These are phyloP conservation scores for Heterobasidion annosum DNA, from an alignment of 1,284 basidiomycete genomes.

Conservation along the genomic window DNA sequence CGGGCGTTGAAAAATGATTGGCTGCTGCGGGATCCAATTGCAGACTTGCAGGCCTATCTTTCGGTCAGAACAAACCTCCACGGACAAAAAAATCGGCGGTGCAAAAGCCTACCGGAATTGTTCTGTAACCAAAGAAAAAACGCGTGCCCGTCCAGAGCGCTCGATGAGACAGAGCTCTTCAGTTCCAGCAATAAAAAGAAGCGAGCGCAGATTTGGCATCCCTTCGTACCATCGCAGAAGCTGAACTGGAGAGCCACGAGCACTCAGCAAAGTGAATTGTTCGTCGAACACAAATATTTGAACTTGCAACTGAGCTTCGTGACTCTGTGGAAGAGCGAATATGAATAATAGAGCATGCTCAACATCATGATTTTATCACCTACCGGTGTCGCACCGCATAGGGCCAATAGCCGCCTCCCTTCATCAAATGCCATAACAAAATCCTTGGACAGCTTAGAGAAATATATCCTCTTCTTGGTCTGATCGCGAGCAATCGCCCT, in stretches of 20 bases:
- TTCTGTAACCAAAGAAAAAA: slow-evolving; percentile 40
- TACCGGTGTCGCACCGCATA: slow-evolving; percentile 34
- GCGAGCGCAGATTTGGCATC: slow-evolving; percentile 20
- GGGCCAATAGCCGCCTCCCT: slow-evolving; percentile 31
- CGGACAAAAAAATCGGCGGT: background rate
- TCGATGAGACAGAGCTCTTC: slow-evolving; percentile 45
- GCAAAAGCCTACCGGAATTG: slow-evolving; percentile 34
- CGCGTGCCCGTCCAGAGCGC: slow-evolving; percentile 25
- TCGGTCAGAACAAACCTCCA: background rate
- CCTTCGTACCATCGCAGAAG: slow-evolving; percentile 34
- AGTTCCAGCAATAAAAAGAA: slow-evolving; percentile 30
- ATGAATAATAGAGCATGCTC: background rate
- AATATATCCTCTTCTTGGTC: slow-evolving; percentile 25
- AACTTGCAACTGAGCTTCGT: slow-evolving; percentile 22
- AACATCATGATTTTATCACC: background rate
- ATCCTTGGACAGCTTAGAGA: slow-evolving; percentile 34
- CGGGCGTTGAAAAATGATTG: background rate
- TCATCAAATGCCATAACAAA: slow-evolving; percentile 41
- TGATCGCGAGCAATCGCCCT: slow-evolving; percentile 16
- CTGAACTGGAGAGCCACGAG: slow-evolving; percentile 27
- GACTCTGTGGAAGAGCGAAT: background rate
- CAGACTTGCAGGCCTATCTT: slow-evolving; percentile 35
- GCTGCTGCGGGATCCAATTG: slow-evolving; percentile 18
- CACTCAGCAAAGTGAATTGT: slow-evolving; percentile 24
- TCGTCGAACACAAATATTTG: slow-evolving; percentile 40